These are phyloP conservation scores for Botrytis byssoidea DNA, from an alignment of 2,329 filamentous ascomycete species.

Conservation along the genomic window DNA sequence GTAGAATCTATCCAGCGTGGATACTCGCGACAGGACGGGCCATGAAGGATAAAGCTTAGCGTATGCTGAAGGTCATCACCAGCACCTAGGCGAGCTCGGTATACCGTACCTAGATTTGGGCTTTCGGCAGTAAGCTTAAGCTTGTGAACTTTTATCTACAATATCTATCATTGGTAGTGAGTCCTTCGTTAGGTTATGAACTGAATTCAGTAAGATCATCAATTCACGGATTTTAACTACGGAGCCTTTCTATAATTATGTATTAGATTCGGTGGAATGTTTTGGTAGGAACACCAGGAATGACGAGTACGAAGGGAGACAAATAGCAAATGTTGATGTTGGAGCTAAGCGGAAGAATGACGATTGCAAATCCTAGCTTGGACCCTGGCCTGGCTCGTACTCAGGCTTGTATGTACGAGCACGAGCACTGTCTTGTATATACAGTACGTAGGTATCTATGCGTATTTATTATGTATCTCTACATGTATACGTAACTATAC, in stretches of 20 bases:
- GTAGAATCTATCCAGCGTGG: not conserved
- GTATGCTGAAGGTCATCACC: not conserved
- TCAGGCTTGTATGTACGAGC: not conserved
- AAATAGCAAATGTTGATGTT: not conserved
- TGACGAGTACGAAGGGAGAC: not conserved
- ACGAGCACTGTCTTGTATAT: not conserved
- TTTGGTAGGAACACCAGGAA: no score
- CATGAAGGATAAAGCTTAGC: not conserved
- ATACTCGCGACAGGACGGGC: not conserved
- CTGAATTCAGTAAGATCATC: fast-evolving
- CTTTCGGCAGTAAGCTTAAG: not conserved
- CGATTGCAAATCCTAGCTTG: not conserved
- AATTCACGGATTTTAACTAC: not conserved
- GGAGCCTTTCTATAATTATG: no score
- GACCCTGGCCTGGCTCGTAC: no score
- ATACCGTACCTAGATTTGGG: not conserved
- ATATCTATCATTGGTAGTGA: not conserved
- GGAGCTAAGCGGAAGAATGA: not conserved
- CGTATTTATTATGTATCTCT: not conserved
- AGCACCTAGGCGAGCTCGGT: not conserved
- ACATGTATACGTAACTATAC: not conserved
- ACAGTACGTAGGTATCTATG: not conserved
- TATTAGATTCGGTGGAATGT: no score
- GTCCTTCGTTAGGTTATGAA: not conserved
- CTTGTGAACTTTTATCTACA: not conserved